A percentile compares a stretch with the other conserved stretches of the same genome.
Conservation (phyloP, 75 land plant species). For the Picea sitchensis region DNA sequence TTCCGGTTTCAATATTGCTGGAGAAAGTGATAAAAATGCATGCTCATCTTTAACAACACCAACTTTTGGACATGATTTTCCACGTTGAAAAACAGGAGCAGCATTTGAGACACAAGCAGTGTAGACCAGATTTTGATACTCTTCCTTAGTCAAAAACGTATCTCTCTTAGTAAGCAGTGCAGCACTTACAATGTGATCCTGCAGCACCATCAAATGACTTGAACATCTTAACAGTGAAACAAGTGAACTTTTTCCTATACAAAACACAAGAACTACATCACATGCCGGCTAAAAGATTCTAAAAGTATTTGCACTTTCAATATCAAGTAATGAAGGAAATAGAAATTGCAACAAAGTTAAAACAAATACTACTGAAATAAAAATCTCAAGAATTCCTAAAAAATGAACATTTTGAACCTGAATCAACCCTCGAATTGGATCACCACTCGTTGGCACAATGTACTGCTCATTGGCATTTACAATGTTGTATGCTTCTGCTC, state of each 20-base stretch:
- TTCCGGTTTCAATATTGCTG: constrained; percentile 83
- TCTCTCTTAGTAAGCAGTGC: constrained; percentile 88
- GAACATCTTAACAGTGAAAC: constrained; percentile 1
- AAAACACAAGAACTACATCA: constrained; percentile 1
- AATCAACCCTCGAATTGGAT: constrained; percentile 83
- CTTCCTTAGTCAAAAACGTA: constrained; percentile 80
- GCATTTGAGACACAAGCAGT: constrained; percentile 54
- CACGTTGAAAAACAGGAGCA: constrained; percentile 12
- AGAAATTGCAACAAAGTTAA: not conserved
- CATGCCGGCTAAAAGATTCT: constrained; percentile 1
- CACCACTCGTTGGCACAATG: constrained; percentile 83
- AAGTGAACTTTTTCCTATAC: not conserved
- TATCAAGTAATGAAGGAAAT: not conserved
- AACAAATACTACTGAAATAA: not conserved
- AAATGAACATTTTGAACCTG: constrained; percentile 47
- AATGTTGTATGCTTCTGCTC: constrained; percentile 84
- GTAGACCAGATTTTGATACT: constrained; percentile 83
- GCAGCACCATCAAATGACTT: constrained; percentile 13
- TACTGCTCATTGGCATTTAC: constrained; percentile 92
- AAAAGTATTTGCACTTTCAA: not conserved
- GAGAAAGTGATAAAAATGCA: constrained; percentile 43
- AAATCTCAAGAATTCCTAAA: not conserved
- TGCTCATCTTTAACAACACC: constrained; percentile 36
- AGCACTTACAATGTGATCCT: constrained; percentile 92
- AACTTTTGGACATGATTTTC: constrained; percentile 27